Evolutionary conservation across 2,329 filamentous ascomycete species (phyloP), one percentile per base, ranked within the genome.

Genomic region (Arthroderma sp.): DNA sequence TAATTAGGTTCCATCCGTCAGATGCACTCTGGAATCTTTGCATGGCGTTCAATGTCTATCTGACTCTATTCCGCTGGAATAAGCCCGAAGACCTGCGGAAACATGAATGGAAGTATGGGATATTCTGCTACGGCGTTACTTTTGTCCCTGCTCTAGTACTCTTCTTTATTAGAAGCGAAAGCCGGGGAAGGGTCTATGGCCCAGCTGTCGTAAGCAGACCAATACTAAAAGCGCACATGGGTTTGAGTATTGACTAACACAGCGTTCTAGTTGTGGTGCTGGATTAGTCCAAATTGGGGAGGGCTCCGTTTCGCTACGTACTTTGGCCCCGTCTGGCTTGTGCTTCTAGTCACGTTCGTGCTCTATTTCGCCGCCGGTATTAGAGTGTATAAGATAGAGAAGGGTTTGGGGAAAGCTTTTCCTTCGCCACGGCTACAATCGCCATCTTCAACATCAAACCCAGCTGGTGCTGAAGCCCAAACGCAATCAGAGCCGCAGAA

Each of bases 31-130:
- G 81, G 83, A 83, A 82, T 1, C 70, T 88, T 48, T 78, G 82
- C 44, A 91, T 93, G 85, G 83, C 85, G 1, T 72, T 80, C 53
- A 93, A 91, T 58, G 85, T 91, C 42, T 86, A 86, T 59, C 65
- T 89, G 10, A 87, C 84, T 0, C 86, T 91, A 56, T 87, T 86
- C 61, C 72, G 70, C 55, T 83, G 82, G 50, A 88, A 80, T 53
- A 77, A 82, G 47, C 75, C 80, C 1, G 63, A 70, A 3, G 72
- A 74, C 43, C 66, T 91, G 9, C 77, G 77, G 7, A 69, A 63
- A 38, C 72, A 89, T 57, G 86, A 91, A 57, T 74, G 80, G 38
- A 79, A 73, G 46, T 91, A 91, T 51, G 58, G 85, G 1, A 30
- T 80, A 1, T 58, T 70, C 45, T 86, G 83, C 58, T 91, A 91